Conservation (phyloP, 768 basidiomycete genomes). For the Mycena olivaceomarginata region DNA sequence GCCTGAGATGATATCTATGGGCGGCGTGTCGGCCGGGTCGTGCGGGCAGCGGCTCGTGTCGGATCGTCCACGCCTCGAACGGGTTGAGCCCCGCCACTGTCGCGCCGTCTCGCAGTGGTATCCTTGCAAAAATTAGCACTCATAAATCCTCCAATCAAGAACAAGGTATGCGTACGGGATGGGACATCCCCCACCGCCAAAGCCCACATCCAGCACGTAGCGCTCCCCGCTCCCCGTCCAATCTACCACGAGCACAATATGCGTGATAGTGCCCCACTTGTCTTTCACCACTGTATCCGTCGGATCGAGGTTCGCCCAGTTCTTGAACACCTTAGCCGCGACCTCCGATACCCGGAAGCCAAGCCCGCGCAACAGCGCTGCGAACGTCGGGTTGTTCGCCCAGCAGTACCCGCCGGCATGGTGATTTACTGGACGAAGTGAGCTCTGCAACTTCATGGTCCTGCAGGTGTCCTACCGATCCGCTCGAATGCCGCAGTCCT, state of each 20-base stretch:
- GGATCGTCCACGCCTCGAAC: conserved; percentile 41
- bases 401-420: conserved; percentile 42
- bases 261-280: conserved; percentile 44
- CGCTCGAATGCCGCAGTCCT: conserved; percentile 39
- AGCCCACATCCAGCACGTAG: conserved; percentile 43
- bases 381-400: conserved; percentile 45
- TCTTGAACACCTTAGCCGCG: conserved; percentile 44
- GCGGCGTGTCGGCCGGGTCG: conserved; percentile 39
- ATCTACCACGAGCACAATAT: conserved; percentile 41
- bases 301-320: conserved; percentile 43
- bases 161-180: conserved; percentile 33
- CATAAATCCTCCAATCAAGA: background rate
- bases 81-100: conserved; percentile 42
- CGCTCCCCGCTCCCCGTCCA: conserved; percentile 39
- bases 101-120: conserved; percentile 41
- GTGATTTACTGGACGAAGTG: background rate
- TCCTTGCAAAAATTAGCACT: conserved; percentile 2
- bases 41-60: conserved; percentile 40
- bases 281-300: conserved; percentile 24
- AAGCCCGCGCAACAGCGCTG: conserved; percentile 39
- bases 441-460: no score
- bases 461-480: conserved; percentile 4
- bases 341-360: conserved; percentile 44
- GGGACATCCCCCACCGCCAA: conserved; percentile 44
- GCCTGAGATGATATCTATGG: conserved; percentile 41